Conservation (phyloP, 805 yeast species). For the Priceomyces castillae region DNA sequence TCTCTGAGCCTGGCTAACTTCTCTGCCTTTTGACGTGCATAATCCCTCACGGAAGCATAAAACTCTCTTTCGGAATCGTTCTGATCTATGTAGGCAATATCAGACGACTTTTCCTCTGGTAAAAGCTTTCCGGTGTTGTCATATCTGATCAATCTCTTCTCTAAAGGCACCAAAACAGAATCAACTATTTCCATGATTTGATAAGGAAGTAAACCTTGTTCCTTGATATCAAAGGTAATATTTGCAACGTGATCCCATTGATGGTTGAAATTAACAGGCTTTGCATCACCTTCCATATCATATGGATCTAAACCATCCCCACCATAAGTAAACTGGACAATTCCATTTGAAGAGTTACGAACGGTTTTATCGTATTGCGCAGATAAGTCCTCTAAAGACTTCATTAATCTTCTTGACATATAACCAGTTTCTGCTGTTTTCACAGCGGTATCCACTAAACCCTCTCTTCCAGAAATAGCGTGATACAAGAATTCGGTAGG, state of each 20-base stretch:
- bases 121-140: conserved; percentile 69
- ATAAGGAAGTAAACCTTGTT: conserved; percentile 63
- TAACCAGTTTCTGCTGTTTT: conserved; percentile 99
- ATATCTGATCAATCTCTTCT: conserved; percentile 54
- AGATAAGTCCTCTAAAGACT: conserved; percentile 93
- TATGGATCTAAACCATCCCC: conserved; percentile 98
- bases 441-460: conserved; percentile 98
- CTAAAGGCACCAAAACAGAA: conserved; percentile 58
- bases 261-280: conserved; percentile 88
- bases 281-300: conserved; percentile 99
- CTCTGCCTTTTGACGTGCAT: conserved; percentile 54
- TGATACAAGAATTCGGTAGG: conserved; percentile 99
- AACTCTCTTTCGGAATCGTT: conserved; percentile 84
- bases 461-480: conserved; percentile 99
- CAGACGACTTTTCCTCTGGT: conserved; percentile 40
- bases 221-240: conserved; percentile 59
- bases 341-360: conserved; percentile 91
- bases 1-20: conserved; percentile 57
- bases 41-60: conserved; percentile 71
- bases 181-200: conserved; percentile 59
- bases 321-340: conserved; percentile 96
- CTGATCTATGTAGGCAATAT: conserved; percentile 73
- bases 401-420: conserved; percentile 97
- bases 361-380: conserved; percentile 92
- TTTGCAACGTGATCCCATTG: conserved; percentile 92